Conservation (phyloP, 2,329 filamentous ascomycete species). For the Pseudogymnoascus sp. region DNA sequence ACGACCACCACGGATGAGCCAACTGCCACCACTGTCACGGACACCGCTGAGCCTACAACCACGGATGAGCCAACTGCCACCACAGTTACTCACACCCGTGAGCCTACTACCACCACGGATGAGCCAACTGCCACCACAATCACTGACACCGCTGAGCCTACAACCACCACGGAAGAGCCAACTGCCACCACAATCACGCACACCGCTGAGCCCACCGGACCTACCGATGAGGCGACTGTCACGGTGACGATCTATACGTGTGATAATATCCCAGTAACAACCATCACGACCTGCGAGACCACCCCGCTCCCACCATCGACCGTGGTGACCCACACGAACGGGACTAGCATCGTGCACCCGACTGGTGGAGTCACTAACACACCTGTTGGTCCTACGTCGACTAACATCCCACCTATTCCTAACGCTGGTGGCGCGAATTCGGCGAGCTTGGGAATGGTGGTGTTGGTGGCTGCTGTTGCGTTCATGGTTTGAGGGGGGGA, state of each 20-base stretch:
- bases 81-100: too few relatives aligned
- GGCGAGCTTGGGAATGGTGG: neutral
- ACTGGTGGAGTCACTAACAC: neutral
- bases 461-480: neutral
- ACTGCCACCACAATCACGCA: conserved; percentile 21
- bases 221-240: too few relatives aligned
- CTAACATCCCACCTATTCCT: neutral
- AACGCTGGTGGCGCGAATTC: neutral
- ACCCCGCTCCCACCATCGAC: conserved; percentile 14
- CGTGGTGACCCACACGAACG: neutral
- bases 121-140: conserved; percentile 17
- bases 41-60: too few relatives aligned
- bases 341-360: neutral
- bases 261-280: neutral
- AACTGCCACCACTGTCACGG: too few relatives aligned
- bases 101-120: too few relatives aligned
- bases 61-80: too few relatives aligned
- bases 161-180: conserved; percentile 15
- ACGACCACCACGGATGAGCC: conserved; percentile 15
- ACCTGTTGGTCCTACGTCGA: neutral
- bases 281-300: too few relatives aligned
- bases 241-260: too few relatives aligned
- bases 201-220: neutral
- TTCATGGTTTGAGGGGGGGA: neutral
- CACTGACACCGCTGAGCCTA: conserved; percentile 17